These are phyloP conservation scores for Candida alai DNA, from an alignment of 805 yeast species.

Conservation along the genomic window DNA sequence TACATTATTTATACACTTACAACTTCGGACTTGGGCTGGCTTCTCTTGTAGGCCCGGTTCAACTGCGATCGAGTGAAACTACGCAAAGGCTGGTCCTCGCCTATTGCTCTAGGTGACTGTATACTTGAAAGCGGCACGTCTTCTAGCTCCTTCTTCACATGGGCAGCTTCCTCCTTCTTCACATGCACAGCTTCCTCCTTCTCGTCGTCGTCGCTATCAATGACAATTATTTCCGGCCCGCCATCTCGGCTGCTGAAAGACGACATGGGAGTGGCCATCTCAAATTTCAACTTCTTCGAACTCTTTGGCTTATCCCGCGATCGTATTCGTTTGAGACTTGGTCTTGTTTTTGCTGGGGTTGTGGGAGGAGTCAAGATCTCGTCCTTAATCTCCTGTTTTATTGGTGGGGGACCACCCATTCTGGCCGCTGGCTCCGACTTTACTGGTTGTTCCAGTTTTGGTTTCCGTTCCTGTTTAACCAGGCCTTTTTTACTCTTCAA, in stretches of 20 bases:
- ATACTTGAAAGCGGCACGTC: too few relatives aligned
- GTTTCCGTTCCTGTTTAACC: constrained; percentile 5
- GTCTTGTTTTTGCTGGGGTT: constrained; percentile 29
- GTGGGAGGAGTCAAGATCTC: constrained; percentile 28
- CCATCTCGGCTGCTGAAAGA: constrained; percentile 23
- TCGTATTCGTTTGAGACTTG: constrained; percentile 18
- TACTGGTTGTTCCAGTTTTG: constrained; percentile 11
- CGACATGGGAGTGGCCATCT: constrained; percentile 33
- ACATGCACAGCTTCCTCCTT: too few relatives aligned
- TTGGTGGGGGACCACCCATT: background rate
- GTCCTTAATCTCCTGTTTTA: constrained; percentile 6
- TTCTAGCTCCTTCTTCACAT: too few relatives aligned
- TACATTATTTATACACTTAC: too few relatives aligned
- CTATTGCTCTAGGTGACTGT: too few relatives aligned
- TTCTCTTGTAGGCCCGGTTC: constrained; percentile 5
- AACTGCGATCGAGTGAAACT: constrained; percentile 10
- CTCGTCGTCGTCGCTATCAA: constrained; percentile 1
- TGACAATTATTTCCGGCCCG: background rate
- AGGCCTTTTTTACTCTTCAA: constrained; percentile 16
- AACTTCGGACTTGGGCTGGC: background rate
- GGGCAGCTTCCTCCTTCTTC: too few relatives aligned
- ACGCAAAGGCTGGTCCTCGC: constrained; percentile 10
- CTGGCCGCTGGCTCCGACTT: constrained; percentile 6
- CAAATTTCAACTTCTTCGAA: constrained; percentile 13
- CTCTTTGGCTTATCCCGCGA: constrained; percentile 10